Evolutionary conservation across 352 stramenopile genomes (phyloP), one percentile per base, ranked within the genome.

Genomic region (Phytophthora brassicae): DNA sequence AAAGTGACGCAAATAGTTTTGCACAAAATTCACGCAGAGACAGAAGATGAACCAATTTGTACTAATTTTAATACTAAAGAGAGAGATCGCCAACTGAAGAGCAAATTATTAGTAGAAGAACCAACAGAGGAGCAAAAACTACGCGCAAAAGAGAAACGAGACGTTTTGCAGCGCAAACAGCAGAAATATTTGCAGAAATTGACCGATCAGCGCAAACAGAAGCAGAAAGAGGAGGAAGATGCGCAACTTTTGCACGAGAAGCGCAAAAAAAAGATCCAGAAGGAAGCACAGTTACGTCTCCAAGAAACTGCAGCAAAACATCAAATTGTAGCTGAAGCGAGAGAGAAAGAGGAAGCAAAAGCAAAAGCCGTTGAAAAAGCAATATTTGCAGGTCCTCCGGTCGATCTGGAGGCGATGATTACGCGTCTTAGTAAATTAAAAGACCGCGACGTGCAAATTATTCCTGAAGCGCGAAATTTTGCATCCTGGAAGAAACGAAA

Each of bases 401-500:
- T 88, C 1, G 66, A 88, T 23, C 68, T 89, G 13, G 68, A 88
- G 38, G 79, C 81, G n/a, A 90, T 92, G 78, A 52, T 91, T n/a
- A 77, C 76, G 46, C 78, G 81, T n/a, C 60, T 88, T 39, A 95
- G 84, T 60, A 88, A 78, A 48, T 57, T 93, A 3, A 91, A 90
- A 38, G 76, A 87, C 1, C 81, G 76, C 14, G 84, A 93, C 53
- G 66, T 54, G 17, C 67, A 89, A 29, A 77, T 92, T 36, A 72
- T 90, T 11, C 79, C 78, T 0, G 82, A 89, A 63, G 83, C 75
- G 20, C 83, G 86, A 6, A 88, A 97, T 56, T 96, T 96, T 68
- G 72, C 58, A 42, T 86, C 91, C 19, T 98, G 90, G 90, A 97
- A 96, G 72, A 89, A 94, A 46, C 90, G 90, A 12, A 75, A 97